A percentile compares a stretch with the other conserved stretches of the same genome.
Conservation (phyloP, 2,329 filamentous ascomycete genomes). For the Pezicula carpinea region DNA sequence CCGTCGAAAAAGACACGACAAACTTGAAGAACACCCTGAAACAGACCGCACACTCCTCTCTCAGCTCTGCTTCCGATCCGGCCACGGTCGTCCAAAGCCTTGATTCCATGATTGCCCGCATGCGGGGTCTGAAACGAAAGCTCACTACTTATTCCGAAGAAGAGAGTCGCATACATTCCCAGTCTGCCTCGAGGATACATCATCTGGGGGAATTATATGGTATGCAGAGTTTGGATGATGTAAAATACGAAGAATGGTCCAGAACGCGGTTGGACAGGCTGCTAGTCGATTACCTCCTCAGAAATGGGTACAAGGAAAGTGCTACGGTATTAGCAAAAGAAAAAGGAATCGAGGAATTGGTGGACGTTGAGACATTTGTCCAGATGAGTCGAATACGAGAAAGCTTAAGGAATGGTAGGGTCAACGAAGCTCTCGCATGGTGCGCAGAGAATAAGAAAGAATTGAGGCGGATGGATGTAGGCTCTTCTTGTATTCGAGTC, state of each 20-base stretch:
- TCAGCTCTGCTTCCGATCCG: conserved; percentile 56
- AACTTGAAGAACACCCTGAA: conserved; percentile 57
- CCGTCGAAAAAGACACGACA: conserved; percentile 67
- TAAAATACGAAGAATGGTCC: conserved; percentile 91
- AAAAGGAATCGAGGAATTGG: conserved; percentile 72
- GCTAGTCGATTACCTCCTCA: conserved; percentile 86
- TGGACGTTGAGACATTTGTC: conserved; percentile 85
- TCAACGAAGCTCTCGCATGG: conserved; percentile 80
- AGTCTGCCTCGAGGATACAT: conserved; percentile 69
- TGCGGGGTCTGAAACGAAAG: conserved; percentile 86
- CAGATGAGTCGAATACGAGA: conserved; percentile 74
- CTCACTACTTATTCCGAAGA: conserved; percentile 73
- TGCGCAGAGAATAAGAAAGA: conserved; percentile 91
- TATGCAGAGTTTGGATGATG: conserved; percentile 79
- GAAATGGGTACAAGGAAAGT: conserved; percentile 75
- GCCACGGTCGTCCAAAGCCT: conserved; percentile 74
- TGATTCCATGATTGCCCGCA: conserved; percentile 78
- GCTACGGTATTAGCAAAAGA: conserved; percentile 71
- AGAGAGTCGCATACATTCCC: conserved; percentile 69
- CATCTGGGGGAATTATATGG: conserved; percentile 79
- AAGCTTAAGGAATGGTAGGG: conserved; percentile 64
- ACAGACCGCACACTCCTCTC: conserved; percentile 54
- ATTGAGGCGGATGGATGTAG: conserved; percentile 77
- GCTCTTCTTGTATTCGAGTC: conserved; percentile 22
- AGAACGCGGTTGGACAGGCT: conserved; percentile 75